phyloP scores from a whole-genome alignment of 805 yeast species.

The Zygosaccharomyces rouxii region DNA sequence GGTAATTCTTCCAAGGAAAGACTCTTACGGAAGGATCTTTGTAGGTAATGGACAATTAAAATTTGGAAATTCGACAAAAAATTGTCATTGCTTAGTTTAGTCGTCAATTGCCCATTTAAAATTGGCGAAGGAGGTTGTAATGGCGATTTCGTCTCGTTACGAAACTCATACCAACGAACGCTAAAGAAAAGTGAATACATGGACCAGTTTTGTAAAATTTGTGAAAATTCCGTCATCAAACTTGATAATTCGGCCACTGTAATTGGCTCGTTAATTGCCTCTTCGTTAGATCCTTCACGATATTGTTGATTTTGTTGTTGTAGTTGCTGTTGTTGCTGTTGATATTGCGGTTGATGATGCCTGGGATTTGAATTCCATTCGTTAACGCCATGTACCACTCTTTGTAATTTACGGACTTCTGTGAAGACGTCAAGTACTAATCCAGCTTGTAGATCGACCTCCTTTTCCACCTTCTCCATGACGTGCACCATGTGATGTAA shows the following conservation, averaged over 20 bases:
- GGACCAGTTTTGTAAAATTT: conserved; percentile 82
- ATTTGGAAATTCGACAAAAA: conserved; percentile 59
- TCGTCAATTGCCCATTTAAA: conserved; percentile 23
- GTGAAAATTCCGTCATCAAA: conserved; percentile 61
- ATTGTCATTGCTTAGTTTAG: conserved; percentile 35
- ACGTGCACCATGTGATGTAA: conserved; percentile 56
- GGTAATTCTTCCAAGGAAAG: conserved; percentile 77
- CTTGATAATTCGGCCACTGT: conserved; percentile 14
- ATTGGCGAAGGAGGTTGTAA: conserved; percentile 27
- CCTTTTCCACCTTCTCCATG: conserved; percentile 70
- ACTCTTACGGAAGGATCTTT: conserved; percentile 78
- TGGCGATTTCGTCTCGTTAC: conserved; percentile 1
- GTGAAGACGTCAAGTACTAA: conserved; percentile 80
- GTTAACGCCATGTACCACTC: conserved; percentile 44
- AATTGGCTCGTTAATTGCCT: not conserved
- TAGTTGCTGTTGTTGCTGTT: conserved; percentile 20
- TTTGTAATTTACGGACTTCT: conserved; percentile 62
- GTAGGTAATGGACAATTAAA: conserved; percentile 60
- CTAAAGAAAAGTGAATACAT: conserved; percentile 70
- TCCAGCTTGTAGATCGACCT: conserved; percentile 90
- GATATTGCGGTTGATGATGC: conserved; percentile 6
- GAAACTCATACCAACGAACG: conserved; percentile 56
- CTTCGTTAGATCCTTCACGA: conserved; percentile 53
- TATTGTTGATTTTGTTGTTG: conserved; percentile 44
- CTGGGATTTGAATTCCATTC: conserved; percentile 9